Percentiles rank a stretch among this genome's conserved stretches.
Evolutionary conservation across 371 early-diverging fungal species (phyloP).

Genomic region (Apophysomyces trapeziformis): DNA sequence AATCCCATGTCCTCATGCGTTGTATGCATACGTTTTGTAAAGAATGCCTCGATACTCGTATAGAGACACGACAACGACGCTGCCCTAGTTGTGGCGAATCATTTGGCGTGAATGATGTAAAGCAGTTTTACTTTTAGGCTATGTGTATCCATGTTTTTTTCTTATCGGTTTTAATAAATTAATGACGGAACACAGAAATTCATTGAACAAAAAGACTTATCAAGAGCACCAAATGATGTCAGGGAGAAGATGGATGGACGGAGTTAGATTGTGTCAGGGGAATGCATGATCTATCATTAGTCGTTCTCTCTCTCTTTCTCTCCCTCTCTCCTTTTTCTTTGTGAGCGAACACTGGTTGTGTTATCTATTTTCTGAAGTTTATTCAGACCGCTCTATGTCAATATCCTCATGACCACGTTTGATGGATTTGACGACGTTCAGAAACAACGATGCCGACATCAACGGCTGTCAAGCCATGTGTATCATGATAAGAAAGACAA

Average conservation of each 20-base stretch:
- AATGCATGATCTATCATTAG: background rate
- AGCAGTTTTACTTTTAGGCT: slow-evolving; percentile 82
- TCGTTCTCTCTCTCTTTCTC: slow-evolving; percentile 2
- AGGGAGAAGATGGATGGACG: background rate
- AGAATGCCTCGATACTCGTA: slow-evolving; percentile 88
- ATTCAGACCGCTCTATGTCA: background rate
- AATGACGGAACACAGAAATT: background rate
- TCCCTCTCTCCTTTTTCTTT: background rate
- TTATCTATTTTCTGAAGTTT: background rate
- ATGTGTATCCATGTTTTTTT: background rate
- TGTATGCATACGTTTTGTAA: slow-evolving; percentile 99
- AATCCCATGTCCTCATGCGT: slow-evolving; percentile 78
- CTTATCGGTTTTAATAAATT: background rate
- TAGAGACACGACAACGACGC: slow-evolving; percentile 94
- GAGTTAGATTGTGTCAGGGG: slow-evolving; percentile 10
- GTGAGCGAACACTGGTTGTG: slow-evolving; percentile 3
- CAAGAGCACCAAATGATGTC: background rate
- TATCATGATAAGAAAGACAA: slow-evolving; percentile 8
- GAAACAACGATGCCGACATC: background rate
- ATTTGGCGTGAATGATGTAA: slow-evolving; percentile 93
- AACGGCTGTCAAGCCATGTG: slow-evolving; percentile 6
- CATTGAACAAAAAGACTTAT: background rate
- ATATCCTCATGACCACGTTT: too few species aligned
- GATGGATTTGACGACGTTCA: background rate
- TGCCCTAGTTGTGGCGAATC: slow-evolving; percentile 96